phyloP scores from a whole-genome alignment of 192 early-diverging fungal genomes.

The Hyaloraphidium curvatum region DNA sequence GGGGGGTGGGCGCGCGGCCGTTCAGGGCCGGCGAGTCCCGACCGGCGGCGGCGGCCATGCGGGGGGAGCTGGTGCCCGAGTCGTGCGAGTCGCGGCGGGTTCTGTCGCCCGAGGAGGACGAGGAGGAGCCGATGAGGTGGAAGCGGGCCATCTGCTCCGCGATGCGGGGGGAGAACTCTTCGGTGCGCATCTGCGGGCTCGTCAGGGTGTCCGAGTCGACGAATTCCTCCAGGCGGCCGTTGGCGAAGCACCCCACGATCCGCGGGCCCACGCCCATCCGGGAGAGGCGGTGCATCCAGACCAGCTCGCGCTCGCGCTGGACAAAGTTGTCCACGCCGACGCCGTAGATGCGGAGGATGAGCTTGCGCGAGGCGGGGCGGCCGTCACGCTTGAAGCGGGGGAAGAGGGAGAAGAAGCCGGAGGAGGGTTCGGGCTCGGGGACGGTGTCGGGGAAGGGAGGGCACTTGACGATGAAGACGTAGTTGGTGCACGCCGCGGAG shows the following conservation, averaged over 20 bases:
- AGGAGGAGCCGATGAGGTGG: conserved; percentile 47
- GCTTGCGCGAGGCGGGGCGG: background rate
- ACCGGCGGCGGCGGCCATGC: background rate
- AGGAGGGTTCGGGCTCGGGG: background rate
- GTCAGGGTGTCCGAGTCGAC: conserved; percentile 53
- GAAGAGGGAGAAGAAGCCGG: background rate
- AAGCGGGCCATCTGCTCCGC: conserved; percentile 46
- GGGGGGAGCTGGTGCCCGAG: background rate
- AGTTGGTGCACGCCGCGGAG: background rate
- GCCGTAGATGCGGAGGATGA: conserved; percentile 58
- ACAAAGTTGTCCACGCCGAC: conserved; percentile 56
- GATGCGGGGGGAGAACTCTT: conserved; percentile 42
- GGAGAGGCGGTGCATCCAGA: conserved; percentile 52
- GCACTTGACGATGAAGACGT: background rate
- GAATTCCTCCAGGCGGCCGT: conserved; percentile 73
- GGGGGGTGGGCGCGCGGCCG: conserved; percentile 3
- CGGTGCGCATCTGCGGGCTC: conserved; percentile 42
- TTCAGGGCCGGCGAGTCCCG: conserved; percentile 5
- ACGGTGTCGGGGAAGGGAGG: no score
- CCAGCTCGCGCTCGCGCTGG: conserved; percentile 59
- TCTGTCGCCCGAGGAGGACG: conserved; percentile 4
- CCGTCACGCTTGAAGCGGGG: no score
- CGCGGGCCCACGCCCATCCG: conserved; percentile 50
- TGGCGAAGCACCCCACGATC: conserved; percentile 54
- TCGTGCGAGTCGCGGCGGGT: background rate